Base-by-base conservation (phyloP, 768 basidiomycete genomes). In the Leccinellum rugosiceps region DNA sequence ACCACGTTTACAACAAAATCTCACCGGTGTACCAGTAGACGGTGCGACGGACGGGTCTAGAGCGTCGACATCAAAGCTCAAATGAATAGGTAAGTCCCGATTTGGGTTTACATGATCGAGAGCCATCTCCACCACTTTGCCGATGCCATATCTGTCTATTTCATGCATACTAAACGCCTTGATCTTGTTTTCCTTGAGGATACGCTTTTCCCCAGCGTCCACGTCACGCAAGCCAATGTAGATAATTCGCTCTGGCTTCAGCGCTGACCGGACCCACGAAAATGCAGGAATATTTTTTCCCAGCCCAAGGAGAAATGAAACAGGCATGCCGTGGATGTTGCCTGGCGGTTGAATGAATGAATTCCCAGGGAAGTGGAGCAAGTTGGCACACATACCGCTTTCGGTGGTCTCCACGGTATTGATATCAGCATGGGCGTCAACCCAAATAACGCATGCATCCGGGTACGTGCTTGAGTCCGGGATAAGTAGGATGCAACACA, bases 281-380 rank as follows among this genome's bases (percentile, higher is more conserved):
- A 81, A 85, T 57, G 78, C 75, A 57, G 76, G 67, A 41, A 77
- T 41, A 28, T 70, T 69, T 32, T 70, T 63, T 38, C 73, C 75
- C 32, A 78, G 61, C 71, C 79, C 85, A 76, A 86, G 55, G 50
- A 99, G 83, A 83, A 98, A 98, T 6, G 97, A 92, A 45, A 98
- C 83, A 21, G 97, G 97, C 88, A 97, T 98, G 59, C 97, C 97
- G 74, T 99, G 97, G 47, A 99, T 87, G 74, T 98, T 98, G 30
- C 96, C 96, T 82, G 68, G 34, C 8, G 17, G 35, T 15, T 9
- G 8, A 28, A 38, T 68, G 31, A 26, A 44, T 19, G n/a, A n/a
- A n/a, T 4, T 2, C 11, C 8, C 58, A 60, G 26, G 53, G 38
- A 28, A 14, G 11, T 38, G 44, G 19, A 11, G 31, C 19, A 26